These are phyloP conservation scores for Diaporthe batatas DNA, from an alignment of 2,329 filamentous ascomycete genomes.

Conservation along the genomic window DNA sequence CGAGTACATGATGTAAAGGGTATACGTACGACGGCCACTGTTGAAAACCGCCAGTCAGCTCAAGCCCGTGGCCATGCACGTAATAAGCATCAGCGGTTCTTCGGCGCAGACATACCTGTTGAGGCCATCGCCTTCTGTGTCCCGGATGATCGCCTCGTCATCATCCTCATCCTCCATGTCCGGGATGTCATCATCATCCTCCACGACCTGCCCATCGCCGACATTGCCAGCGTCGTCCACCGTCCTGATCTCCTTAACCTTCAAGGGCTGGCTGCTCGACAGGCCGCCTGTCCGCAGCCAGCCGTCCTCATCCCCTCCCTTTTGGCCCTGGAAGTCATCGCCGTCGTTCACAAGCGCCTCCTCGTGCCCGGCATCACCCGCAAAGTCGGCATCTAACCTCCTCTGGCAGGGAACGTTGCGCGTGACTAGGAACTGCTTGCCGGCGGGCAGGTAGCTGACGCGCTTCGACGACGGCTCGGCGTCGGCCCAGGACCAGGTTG, in stretches of 20 bases:
- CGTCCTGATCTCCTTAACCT: slow-evolving; percentile 85
- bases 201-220: slow-evolving; percentile 77
- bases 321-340: slow-evolving; percentile 67
- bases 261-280: slow-evolving; percentile 79
- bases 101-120: slow-evolving; percentile 55
- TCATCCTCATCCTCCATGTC: slow-evolving; percentile 99
- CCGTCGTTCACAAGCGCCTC: slow-evolving; percentile 88
- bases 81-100: background rate
- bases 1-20: slow-evolving; percentile 97
- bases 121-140: slow-evolving; percentile 66
- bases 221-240: slow-evolving; percentile 91
- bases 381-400: slow-evolving; percentile 92
- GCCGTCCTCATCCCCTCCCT: slow-evolving; percentile 80
- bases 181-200: slow-evolving; percentile 87
- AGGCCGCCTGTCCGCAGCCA: slow-evolving; percentile 91
- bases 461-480: slow-evolving; percentile 85
- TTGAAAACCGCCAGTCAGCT: slow-evolving; percentile 40
- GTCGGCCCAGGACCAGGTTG: slow-evolving; percentile 96
- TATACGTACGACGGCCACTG: slow-evolving; percentile 92
- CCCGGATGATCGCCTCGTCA: slow-evolving; percentile 94
- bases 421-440: slow-evolving; percentile 96
- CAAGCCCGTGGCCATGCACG: slow-evolving; percentile 36
- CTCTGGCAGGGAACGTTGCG: slow-evolving; percentile 94
- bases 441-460: slow-evolving; percentile 83
- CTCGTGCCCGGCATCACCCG: slow-evolving; percentile 86